Conservation (phyloP, 768 basidiomycete species). For the Tricholoma furcatifolium region DNA sequence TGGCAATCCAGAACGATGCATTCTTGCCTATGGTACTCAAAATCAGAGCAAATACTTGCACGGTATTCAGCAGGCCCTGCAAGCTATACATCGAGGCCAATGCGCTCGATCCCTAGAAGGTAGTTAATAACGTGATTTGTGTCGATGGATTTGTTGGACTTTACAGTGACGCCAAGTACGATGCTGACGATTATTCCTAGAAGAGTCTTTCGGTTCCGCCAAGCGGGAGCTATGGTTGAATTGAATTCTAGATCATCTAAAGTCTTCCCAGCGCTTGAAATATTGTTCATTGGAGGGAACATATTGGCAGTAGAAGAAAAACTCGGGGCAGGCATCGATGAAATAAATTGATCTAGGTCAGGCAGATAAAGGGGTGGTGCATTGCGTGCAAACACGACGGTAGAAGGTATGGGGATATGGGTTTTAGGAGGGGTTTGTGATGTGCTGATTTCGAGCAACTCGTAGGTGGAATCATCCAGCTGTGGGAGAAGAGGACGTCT, state of each 20-base stretch:
- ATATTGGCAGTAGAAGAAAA: conserved; percentile 40
- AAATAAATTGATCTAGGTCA: conserved; percentile 57
- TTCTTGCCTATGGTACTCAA: conserved; percentile 61
- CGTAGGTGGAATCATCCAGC: neutral
- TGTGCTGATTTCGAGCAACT: neutral
- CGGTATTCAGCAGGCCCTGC: conserved; percentile 63
- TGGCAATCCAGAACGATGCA: neutral
- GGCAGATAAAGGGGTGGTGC: conserved; percentile 62
- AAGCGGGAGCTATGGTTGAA: conserved; percentile 41
- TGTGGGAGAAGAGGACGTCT: conserved; percentile 12
- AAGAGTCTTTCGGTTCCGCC: conserved; percentile 55
- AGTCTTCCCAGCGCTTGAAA: conserved; percentile 45
- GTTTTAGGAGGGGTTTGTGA: neutral
- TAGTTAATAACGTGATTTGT: neutral
- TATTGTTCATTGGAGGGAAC: conserved; percentile 64
- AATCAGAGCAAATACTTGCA: conserved; percentile 72
- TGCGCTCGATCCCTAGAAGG: conserved; percentile 62
- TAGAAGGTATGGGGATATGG: conserved; percentile 48
- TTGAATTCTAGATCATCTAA: conserved; percentile 65
- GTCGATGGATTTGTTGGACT: conserved; percentile 14
- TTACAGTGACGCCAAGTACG: conserved; percentile 56
- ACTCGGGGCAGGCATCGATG: conserved; percentile 40
- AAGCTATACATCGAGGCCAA: conserved; percentile 69
- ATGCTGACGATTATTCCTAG: conserved; percentile 44
- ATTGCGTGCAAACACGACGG: conserved; percentile 54